A percentile compares a stretch with the other conserved stretches of the same genome.
Evolutionary conservation across 805 yeast genomes (phyloP).

Genomic region (Cyberlindnera amylophila): DNA sequence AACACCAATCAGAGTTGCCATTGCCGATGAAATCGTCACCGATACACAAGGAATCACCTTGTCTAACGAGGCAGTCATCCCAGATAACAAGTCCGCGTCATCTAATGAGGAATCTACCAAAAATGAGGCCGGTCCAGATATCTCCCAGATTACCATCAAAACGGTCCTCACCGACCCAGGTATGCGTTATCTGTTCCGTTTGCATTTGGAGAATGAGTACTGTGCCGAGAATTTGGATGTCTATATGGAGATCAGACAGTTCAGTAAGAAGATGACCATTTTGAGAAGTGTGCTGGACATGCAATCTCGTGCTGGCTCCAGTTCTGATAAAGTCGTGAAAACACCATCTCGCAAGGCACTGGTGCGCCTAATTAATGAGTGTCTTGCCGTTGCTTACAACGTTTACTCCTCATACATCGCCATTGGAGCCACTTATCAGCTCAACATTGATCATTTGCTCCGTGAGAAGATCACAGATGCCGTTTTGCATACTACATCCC

Average conservation of each 20-base stretch:
- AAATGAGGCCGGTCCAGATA: background rate
- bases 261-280: conserved; percentile 42
- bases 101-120: conserved; percentile 15
- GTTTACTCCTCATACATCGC: conserved; percentile 65
- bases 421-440: conserved; percentile 60
- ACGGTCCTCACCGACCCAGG: conserved; percentile 72
- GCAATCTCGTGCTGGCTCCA: conserved; percentile 16
- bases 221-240: conserved; percentile 80
- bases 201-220: conserved; percentile 57
- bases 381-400: conserved; percentile 57
- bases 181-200: conserved; percentile 58
- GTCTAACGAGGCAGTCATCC: conserved; percentile 16
- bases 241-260: conserved; percentile 53
- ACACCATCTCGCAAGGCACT: conserved; percentile 28
- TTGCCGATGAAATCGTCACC: conserved; percentile 17
- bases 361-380: conserved; percentile 45
- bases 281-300: conserved; percentile 38
- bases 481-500: conserved; percentile 37
- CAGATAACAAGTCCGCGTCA: conserved; percentile 12
- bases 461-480: conserved; percentile 40
- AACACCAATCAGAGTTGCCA: conserved; percentile 12
- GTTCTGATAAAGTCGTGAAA: background rate
- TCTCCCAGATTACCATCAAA: conserved; percentile 21
- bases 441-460: conserved; percentile 60
- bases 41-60: conserved; percentile 15